A percentile compares a stretch with the other conserved stretches of the same genome.
Conservation (phyloP, 306 rosid genomes). For the Cucumis cinereus region DNA sequence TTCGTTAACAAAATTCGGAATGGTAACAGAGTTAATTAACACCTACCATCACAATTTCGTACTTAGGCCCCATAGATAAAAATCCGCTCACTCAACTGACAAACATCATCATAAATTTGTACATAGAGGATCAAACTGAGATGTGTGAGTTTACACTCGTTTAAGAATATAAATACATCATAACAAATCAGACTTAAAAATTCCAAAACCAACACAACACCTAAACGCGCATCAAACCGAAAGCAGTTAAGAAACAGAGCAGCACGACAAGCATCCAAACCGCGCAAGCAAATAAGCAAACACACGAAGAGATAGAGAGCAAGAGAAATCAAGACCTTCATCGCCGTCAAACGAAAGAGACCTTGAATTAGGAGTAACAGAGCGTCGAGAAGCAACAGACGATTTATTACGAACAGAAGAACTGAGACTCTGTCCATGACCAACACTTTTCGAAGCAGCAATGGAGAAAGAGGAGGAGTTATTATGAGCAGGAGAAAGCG, state of each 20-base stretch:
- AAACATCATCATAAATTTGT: not conserved
- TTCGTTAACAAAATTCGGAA: not conserved
- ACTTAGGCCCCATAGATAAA: not conserved
- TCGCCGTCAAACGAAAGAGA: conserved; percentile 24
- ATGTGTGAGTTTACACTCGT: not conserved
- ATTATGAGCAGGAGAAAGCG: conserved; percentile 11
- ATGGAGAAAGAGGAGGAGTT: not conserved
- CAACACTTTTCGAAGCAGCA: conserved; percentile 2
- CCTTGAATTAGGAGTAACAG: conserved; percentile 29
- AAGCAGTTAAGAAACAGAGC: not conserved
- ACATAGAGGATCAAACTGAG: not conserved
- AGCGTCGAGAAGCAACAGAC: conserved; percentile 28
- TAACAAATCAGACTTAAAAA: not conserved
- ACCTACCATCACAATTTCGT: not conserved
- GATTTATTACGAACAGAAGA: conserved; percentile 24
- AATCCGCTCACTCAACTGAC: not conserved
- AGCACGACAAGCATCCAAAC: not conserved
- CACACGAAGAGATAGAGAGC: not conserved
- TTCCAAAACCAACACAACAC: not conserved
- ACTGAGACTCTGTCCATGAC: conserved; percentile 10
- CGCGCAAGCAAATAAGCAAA: not conserved
- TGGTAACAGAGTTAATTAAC: not conserved
- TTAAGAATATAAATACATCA: not conserved
- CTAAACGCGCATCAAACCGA: not conserved
- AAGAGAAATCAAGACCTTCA: conserved; percentile 20